phyloP scores from a whole-genome alignment of 1,139 yeast genomes.

The Debaryomyces sp. region DNA sequence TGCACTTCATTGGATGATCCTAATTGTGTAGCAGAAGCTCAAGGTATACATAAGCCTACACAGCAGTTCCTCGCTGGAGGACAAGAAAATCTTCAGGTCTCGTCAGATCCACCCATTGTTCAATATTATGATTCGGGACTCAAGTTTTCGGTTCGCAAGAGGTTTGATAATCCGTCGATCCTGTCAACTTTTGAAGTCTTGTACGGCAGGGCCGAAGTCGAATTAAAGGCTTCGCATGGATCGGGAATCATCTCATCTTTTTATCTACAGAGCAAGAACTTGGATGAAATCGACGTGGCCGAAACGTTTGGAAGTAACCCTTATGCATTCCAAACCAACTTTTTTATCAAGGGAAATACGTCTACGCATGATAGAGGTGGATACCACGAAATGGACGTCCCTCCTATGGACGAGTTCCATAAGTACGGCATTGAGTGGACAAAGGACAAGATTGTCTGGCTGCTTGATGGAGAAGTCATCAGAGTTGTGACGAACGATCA shows the following conservation, averaged over 20 bases:
- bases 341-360: constrained; percentile 47
- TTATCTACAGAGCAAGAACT: constrained; percentile 49
- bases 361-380: constrained; percentile 45
- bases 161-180: constrained; percentile 44
- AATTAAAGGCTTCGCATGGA: constrained; percentile 40
- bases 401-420: constrained; percentile 28
- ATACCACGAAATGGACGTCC: constrained; percentile 27
- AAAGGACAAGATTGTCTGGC: constrained; percentile 33
- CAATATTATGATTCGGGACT: constrained; percentile 17
- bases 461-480: constrained; percentile 29
- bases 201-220: constrained; percentile 48
- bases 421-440: constrained; percentile 46
- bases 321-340: constrained; percentile 42
- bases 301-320: constrained; percentile 47
- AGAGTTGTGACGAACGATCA: constrained; percentile 24
- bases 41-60: background rate
- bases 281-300: constrained; percentile 50
- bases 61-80: background rate
- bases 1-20: constrained; percentile 1
- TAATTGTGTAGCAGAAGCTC: background rate
- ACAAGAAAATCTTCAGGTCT: constrained; percentile 6
- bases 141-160: constrained; percentile 23
- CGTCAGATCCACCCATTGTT: constrained; percentile 10
- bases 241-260: constrained; percentile 47
- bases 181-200: constrained; percentile 39